phyloP scores from a whole-genome alignment of 1,284 basidiomycete species.

The Golubevia pallescens region DNA sequence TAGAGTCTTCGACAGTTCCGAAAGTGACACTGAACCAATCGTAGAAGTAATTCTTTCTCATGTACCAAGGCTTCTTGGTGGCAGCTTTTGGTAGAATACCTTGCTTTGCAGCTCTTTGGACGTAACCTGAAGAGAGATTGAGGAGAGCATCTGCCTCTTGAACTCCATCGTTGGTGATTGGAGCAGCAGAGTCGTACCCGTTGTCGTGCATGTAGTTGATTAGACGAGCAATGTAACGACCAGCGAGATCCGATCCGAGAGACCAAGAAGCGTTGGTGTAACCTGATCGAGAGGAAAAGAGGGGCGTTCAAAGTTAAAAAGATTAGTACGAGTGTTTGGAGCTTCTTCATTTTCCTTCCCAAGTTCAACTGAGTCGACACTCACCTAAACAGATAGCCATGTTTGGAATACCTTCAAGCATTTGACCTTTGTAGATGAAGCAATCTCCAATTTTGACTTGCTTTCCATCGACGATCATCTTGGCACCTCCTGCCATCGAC shows the following conservation, averaged over 20 bases:
- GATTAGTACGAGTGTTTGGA: no score
- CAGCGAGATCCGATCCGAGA: slow-evolving; percentile 51
- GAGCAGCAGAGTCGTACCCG: slow-evolving; percentile 10
- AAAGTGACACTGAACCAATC: slow-evolving; percentile 13
- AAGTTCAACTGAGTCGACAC: background rate
- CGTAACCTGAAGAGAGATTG: slow-evolving; percentile 56
- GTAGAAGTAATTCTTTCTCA: slow-evolving; percentile 43
- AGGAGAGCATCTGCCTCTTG: slow-evolving; percentile 28
- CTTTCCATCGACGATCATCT: slow-evolving; percentile 44
- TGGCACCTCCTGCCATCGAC: slow-evolving; percentile 40
- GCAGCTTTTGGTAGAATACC: slow-evolving; percentile 47
- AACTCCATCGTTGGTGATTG: slow-evolving; percentile 13
- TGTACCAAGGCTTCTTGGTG: slow-evolving; percentile 34
- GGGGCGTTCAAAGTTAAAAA: background rate
- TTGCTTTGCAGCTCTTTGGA: slow-evolving; percentile 36
- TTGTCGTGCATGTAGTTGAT: slow-evolving; percentile 36
- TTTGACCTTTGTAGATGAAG: slow-evolving; percentile 53
- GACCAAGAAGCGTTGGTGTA: slow-evolving; percentile 63
- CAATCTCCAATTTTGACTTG: slow-evolving; percentile 21
- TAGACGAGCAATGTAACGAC: slow-evolving; percentile 39
- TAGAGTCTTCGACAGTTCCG: no score
- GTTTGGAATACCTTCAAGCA: slow-evolving; percentile 62
- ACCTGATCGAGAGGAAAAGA: slow-evolving; percentile 27
- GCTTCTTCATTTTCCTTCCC: background rate
- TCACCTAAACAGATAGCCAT: slow-evolving; percentile 1